phyloP scores from a whole-genome alignment of 2,329 filamentous ascomycete species.

The Curvularia sp. region DNA sequence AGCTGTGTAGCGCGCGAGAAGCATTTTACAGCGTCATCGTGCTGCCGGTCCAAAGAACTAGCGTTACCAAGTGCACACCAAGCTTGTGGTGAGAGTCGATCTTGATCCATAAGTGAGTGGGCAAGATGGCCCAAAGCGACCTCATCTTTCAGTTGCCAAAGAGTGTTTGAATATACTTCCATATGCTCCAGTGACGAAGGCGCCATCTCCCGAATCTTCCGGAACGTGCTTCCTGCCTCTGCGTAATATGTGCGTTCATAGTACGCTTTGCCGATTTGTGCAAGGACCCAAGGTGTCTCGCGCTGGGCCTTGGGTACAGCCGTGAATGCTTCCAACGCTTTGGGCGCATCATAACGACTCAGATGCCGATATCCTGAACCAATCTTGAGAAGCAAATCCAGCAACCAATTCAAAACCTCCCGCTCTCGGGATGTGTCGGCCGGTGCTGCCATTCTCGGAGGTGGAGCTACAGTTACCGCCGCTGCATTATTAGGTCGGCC shows the following conservation, averaged over 20 bases:
- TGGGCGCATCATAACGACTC: slow-evolving; percentile 77
- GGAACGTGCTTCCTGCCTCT: slow-evolving; percentile 87
- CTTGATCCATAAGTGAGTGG: slow-evolving; percentile 85
- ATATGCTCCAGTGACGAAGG: slow-evolving; percentile 90
- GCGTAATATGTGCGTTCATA: slow-evolving; percentile 88
- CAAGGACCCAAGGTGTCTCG: slow-evolving; percentile 91
- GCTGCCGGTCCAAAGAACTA: slow-evolving; percentile 89
- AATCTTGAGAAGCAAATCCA: slow-evolving; percentile 83
- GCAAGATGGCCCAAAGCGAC: slow-evolving; percentile 90
- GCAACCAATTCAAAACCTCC: slow-evolving; percentile 76
- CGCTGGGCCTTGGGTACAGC: slow-evolving; percentile 76
- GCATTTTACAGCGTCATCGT: slow-evolving; percentile 91
- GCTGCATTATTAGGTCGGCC: slow-evolving; percentile 48
- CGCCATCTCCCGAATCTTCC: slow-evolving; percentile 76
- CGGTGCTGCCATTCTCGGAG: slow-evolving; percentile 53
- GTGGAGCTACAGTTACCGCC: slow-evolving; percentile 29
- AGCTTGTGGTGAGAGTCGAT: slow-evolving; percentile 88
- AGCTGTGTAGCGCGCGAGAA: slow-evolving; percentile 95
- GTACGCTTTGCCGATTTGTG: slow-evolving; percentile 87
- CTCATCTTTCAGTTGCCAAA: slow-evolving; percentile 97
- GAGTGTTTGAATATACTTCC: slow-evolving; percentile 97
- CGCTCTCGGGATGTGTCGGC: slow-evolving; percentile 70
- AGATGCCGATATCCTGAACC: slow-evolving; percentile 81
- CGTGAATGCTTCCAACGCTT: slow-evolving; percentile 77
- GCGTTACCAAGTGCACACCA: slow-evolving; percentile 97